phyloP scores from a whole-genome alignment of 768 basidiomycete genomes.

The Trametes cubensis region DNA sequence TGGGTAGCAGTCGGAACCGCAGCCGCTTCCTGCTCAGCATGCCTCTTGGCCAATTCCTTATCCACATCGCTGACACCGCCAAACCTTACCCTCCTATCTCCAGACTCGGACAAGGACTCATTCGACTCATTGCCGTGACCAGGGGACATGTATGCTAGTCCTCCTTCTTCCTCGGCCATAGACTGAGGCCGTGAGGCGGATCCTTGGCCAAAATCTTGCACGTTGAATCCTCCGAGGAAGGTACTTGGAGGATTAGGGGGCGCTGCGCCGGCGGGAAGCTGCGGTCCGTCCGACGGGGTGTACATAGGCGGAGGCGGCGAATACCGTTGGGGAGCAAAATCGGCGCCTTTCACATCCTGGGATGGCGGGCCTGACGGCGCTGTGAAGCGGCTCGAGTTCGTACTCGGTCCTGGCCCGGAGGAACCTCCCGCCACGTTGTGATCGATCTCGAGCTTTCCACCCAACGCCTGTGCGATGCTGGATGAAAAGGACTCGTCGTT shows the following conservation, averaged over 20 bases:
- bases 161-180: conserved; percentile 27
- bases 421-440: neutral
- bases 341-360: conserved; percentile 14
- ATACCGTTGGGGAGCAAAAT: conserved; percentile 31
- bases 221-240: neutral
- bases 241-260: conserved; percentile 31
- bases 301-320: conserved; percentile 38
- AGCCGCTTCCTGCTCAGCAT: conserved; percentile 6
- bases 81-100: conserved; percentile 47
- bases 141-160: conserved; percentile 35
- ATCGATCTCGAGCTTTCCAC: conserved; percentile 16
- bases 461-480: conserved; percentile 43
- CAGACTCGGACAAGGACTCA: conserved; percentile 12
- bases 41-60: conserved; percentile 36
- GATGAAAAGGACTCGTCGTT: conserved; percentile 39
- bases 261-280: conserved; percentile 47
- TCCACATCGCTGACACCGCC: conserved; percentile 45
- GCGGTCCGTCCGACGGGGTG: conserved; percentile 37
- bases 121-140: conserved; percentile 19
- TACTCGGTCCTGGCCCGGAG: neutral
- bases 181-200: conserved; percentile 18
- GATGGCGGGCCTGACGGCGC: neutral
- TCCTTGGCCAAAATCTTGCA: neutral
- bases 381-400: neutral
- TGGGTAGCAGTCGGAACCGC: neutral